These are phyloP conservation scores for Phytophthora cactorum DNA, from an alignment of 352 stramenopile genomes.

Conservation along the genomic window DNA sequence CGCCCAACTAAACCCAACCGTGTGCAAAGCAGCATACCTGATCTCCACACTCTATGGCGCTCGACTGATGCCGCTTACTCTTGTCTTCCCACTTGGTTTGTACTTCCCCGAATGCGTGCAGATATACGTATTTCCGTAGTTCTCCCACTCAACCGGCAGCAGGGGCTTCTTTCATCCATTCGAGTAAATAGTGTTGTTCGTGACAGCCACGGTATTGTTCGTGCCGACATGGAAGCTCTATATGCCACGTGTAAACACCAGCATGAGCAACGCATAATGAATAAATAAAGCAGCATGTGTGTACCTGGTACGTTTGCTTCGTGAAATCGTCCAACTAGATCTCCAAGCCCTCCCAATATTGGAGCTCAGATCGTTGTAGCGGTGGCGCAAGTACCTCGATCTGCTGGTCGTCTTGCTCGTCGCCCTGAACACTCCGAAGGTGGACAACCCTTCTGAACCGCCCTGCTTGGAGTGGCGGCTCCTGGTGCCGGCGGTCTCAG, in stretches of 20 bases:
- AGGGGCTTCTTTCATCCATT: neutral
- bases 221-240: neutral
- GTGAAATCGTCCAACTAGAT: neutral
- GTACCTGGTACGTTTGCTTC: conserved; percentile 14
- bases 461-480: neutral
- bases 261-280: neutral
- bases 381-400: neutral
- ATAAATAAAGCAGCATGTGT: neutral
- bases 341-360: conserved; percentile 7
- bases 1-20: neutral
- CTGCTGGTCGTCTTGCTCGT: neutral
- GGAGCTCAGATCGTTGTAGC: neutral
- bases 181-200: neutral
- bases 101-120: neutral
- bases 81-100: neutral
- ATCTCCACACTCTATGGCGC: neutral
- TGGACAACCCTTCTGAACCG: neutral
- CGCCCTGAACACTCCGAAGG: neutral
- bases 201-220: neutral
- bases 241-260: neutral
- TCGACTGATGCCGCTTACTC: neutral
- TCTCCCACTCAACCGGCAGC: neutral
- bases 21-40: neutral
- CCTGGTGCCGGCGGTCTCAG: neutral
- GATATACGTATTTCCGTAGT: neutral